Evolutionary conservation across 345 rosid genomes (phyloP).

Genomic region (Kandelia obovata): DNA sequence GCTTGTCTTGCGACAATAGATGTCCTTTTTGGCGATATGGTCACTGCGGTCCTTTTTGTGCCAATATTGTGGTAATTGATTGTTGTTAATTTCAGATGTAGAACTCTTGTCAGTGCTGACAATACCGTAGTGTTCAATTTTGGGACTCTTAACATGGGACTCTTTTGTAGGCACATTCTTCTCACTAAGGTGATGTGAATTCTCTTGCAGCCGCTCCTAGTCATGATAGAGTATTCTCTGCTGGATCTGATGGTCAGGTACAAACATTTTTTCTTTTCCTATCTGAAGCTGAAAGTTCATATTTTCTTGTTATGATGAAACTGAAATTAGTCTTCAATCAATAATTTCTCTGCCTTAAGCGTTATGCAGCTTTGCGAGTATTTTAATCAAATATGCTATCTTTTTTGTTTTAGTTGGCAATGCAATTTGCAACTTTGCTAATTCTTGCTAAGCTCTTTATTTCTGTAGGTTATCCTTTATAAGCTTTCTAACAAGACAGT

Average conservation of each 20-base stretch:
- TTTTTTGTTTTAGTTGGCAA: not conserved
- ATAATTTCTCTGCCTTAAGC: not conserved
- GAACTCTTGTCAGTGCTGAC: slow-evolving; percentile 86
- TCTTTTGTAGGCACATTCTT: slow-evolving; percentile 68
- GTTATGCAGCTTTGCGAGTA: too few species aligned
- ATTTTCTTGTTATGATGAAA: too few species aligned
- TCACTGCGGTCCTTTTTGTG: not conserved
- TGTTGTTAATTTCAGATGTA: slow-evolving; percentile 44
- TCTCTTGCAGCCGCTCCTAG: slow-evolving; percentile 79
- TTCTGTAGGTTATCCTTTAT: slow-evolving; percentile 67
- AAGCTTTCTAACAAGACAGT: slow-evolving; percentile 48
- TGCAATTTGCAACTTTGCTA: not conserved
- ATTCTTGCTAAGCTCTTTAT: slow-evolving; percentile 8
- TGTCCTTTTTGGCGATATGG: not conserved
- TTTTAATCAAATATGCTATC: too few species aligned
- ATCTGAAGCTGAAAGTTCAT: not conserved
- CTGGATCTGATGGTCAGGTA: slow-evolving; percentile 97
- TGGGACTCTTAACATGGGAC: slow-evolving; percentile 90
- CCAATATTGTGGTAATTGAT: slow-evolving; percentile 16
- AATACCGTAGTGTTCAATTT: slow-evolving; percentile 79
- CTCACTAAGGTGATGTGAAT: slow-evolving; percentile 85
- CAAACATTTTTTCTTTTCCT: not conserved
- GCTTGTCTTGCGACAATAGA: not conserved
- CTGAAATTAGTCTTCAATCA: not conserved
- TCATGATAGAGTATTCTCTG: slow-evolving; percentile 81